Evolutionary conservation across 2,329 filamentous ascomycete genomes (phyloP), one percentile per base, ranked within the genome.

Genomic region (Lithohypha guttulata): DNA sequence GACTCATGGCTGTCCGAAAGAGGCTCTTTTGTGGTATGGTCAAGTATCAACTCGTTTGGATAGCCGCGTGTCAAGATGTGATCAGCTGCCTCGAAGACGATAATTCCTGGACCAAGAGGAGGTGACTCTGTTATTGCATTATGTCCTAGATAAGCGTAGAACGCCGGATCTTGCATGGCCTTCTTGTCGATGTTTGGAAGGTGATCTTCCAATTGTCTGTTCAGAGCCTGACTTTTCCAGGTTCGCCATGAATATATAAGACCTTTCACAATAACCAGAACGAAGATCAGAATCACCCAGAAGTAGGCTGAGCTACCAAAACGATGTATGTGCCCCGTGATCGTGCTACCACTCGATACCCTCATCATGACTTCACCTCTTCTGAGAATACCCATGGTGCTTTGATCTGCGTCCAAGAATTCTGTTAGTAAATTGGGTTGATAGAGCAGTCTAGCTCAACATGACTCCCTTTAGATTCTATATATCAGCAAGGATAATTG

Each of bases 131-230:
- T 38, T 7, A 38, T 4, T 2, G 25, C 34, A 20, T 38, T 38
- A 26, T 38, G 34, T 14, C 34, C 34, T 7, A 38, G 22, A 18
- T 38, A 38, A 21, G 25, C 34, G 8, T 29, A 38, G 25, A 38
- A 38, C 21, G 34, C 23, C 22, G 34, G 30, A 10, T n/a, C 17
- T 29, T 8, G 34, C 6, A 29, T 18, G 23, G 19, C 8, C 20
- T 38, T 17, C 25, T 29, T 38, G n/a, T 38, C 34, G 4, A 29
- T n/a, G 21, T 18, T 26, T 11, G 17, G 18, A 8, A 22, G 4
- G 31, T 22, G 17, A 11, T 34, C 19, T 3, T 34, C 31, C 6
- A n/a, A 9, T 22, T 21, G 3, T 20, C 10, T n/a, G 4, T 34
- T 14, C 6, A 14, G 4, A 28, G 6, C 6, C 26, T 6, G 4